These are phyloP conservation scores for Tilletia indica DNA, from an alignment of 1,284 basidiomycete genomes.

Conservation along the genomic window DNA sequence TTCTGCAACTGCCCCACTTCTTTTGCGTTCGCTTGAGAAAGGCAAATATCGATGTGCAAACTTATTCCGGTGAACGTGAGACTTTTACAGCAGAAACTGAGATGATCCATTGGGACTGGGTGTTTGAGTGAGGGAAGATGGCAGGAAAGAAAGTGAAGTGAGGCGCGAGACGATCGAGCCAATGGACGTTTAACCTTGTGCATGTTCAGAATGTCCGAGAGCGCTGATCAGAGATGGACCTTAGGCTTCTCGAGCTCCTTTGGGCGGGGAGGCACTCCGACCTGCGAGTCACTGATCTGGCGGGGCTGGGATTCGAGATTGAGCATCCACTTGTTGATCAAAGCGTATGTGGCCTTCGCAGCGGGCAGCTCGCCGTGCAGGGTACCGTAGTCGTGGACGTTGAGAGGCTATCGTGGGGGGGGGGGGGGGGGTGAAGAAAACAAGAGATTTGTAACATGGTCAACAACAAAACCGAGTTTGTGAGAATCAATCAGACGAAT, in stretches of 20 bases:
- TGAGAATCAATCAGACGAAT: no score
- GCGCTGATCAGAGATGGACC: constrained; percentile 1
- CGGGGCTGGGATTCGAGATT: background rate
- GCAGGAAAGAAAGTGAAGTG: no score
- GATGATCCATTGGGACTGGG: no score
- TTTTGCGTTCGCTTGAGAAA: no score
- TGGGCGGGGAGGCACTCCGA: background rate
- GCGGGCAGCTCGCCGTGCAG: constrained; percentile 35
- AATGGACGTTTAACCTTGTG: no score
- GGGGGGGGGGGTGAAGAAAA: background rate
- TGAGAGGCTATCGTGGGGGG: constrained; percentile 14
- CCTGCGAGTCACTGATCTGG: background rate
- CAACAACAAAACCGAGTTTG: no score
- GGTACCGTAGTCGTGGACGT: constrained; percentile 41
- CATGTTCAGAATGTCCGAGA: background rate
- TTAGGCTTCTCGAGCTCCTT: constrained; percentile 11
- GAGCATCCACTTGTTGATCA: constrained; percentile 40
- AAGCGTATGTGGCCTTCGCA: constrained; percentile 29
- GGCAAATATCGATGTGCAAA: no score
- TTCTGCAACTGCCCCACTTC: no score
- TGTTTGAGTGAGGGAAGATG: no score
- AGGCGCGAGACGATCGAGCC: no score
- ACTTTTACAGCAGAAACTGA: no score
- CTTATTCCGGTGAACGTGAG: no score
- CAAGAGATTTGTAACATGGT: constrained; percentile 14